Base-by-base conservation (phyloP, 371 early-diverging fungal species). In the Mucor saturninus region DNA sequence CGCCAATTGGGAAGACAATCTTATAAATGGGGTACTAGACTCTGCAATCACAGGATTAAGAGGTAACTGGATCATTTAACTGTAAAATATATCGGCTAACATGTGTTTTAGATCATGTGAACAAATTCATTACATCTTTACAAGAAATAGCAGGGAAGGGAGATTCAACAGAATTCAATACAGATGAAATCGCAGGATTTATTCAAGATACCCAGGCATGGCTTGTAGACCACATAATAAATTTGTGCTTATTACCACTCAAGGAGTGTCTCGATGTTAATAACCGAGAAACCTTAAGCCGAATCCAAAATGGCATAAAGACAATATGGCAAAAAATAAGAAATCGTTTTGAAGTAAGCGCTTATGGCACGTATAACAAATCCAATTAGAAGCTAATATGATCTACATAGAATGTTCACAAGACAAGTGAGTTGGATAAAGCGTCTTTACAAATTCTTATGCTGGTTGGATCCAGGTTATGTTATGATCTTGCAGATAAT, bases 401-500 rank as follows among this genome's bases (percentile, higher is more conserved):
- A 45, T 15, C 14, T 45, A n/a, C 15, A 45, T 31, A 64, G 60
- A 35, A 50, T 38, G 31, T 68, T 15, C 26, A 64, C 32, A 40
- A 48, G 51, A 32, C 21, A 5, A 31, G 37, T 32, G 49, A 58
- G 39, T n/a, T 62, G 11, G 52, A 67, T 42, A 54, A 32, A 40
- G 3, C 7, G 5, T 56, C 54, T 2, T 10, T 61, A 28, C 55
- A 61, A 7, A 59, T 64, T 1, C 54, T 77, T 1, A 56, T 68
- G 10, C 40, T 78, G n/a, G 61, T 78, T 6, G 71, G 71, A 43
- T 83, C 86, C 14, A 80, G 81, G 7, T 67, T 86, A 14, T 83
- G 81, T 54, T 80, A 83, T 40, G 76, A 84, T 53, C 49, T 84
- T 5, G 77, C 83, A 2, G 79, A 78, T 29, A 62, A 74, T 21